Base-by-base conservation (phyloP, 2,329 filamentous ascomycete genomes). In the Nemania serpens region DNA sequence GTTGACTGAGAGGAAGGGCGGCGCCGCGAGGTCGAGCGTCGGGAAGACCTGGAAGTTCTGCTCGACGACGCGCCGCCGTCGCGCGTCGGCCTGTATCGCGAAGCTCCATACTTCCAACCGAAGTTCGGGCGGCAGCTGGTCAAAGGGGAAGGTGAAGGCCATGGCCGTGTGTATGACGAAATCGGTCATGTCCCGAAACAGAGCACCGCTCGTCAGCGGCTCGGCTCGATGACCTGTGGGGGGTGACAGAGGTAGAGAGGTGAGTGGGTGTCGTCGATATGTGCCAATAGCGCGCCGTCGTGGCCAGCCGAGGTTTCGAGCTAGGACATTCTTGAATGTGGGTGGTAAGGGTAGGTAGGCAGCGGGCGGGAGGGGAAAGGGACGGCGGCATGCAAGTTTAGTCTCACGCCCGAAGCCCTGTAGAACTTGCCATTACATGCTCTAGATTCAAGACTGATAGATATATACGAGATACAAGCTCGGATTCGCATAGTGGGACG, bases 1-100 rank as follows among this genome's bases (percentile, higher is more conserved):
- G n/a, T 63, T 63, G 22, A 63, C 60, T 5, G 53, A 51, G 10
- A 65, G 53, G 13, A 65, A 46, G 17, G 63, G 57, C 6, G 58
- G 50, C 0, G 63, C 46, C 22, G 58, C 57, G 25, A 63, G 61
- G 36, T 59, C 50, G 1, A 61, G 61, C 22, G 61, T 63, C 17
- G 61, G 57, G 37, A 56, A 63, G 36, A 63, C 51, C 33, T 60
- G 51, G 2, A 46, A 37, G 49, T 56, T 58, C 51, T 63, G 61
- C 51, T 63, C 60, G 12, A 60, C 37, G n/a, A 65, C 61, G 29
- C 62, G 61, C 11, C 63, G 54, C 46, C 25, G 57, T 11, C 52
- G 63, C 34, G 48, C 63, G 4, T 29, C 42, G 2, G 55, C 41
- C 29, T 33, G 55, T 48, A 61, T 33, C 18, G 63, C 63, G 36